Percentiles rank a stretch among this genome's conserved stretches.
Evolutionary conservation across 441 rosid genomes (phyloP).

Genomic region (Syzygium syzygioides): DNA sequence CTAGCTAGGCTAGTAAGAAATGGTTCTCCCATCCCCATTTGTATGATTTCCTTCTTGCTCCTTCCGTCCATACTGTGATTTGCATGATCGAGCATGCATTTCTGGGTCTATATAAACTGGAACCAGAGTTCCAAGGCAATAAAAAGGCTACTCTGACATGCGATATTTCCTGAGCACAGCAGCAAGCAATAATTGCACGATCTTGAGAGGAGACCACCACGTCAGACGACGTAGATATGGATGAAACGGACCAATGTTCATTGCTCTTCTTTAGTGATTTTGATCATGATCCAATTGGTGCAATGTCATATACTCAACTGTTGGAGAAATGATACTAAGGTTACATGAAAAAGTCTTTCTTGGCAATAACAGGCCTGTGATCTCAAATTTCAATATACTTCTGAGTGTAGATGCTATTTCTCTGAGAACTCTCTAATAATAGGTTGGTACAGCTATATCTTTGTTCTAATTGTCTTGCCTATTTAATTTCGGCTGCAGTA

Average conservation of each 20-base stretch:
- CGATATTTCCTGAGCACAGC: background rate
- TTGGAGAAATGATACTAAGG: background rate
- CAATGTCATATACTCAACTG: background rate
- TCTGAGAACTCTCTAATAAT: background rate
- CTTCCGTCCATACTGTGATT: background rate
- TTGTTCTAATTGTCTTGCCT: background rate
- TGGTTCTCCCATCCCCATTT: background rate
- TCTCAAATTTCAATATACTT: background rate
- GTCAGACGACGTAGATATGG: background rate
- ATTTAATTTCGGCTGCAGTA: conserved; percentile 37
- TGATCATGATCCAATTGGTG: background rate
- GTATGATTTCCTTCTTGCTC: background rate
- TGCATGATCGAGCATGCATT: background rate
- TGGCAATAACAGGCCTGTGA: background rate
- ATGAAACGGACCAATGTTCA: background rate
- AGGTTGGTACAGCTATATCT: background rate
- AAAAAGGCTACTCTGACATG: background rate
- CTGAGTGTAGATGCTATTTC: background rate
- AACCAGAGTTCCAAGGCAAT: background rate
- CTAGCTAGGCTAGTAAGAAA: background rate
- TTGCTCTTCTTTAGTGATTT: background rate
- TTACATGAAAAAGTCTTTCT: background rate
- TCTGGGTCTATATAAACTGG: background rate
- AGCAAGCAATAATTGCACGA: background rate
- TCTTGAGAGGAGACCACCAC: background rate